Conservation (phyloP, 2,329 filamentous ascomycete genomes). For the Paraconiothyrium sp. region DNA sequence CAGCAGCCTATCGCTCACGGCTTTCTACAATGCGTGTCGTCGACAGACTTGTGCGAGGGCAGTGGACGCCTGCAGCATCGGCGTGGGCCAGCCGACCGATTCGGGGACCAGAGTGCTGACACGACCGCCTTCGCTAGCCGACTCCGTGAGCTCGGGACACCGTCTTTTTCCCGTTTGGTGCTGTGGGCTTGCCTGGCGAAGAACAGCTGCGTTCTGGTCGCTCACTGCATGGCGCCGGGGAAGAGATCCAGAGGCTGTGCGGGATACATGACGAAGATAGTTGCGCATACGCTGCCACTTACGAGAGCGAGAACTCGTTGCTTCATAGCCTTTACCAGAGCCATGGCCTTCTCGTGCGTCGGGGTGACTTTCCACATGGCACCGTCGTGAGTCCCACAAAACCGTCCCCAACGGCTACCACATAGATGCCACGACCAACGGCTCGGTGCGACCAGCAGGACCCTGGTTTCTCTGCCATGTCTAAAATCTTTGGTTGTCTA, state of each 20-base stretch:
- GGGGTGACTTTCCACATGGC: neutral
- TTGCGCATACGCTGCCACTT: neutral
- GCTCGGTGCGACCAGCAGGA: neutral
- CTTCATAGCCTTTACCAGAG: neutral
- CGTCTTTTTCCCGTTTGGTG: neutral
- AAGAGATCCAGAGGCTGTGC: neutral
- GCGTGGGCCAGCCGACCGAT: neutral
- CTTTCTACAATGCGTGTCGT: neutral
- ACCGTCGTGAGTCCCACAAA: neutral
- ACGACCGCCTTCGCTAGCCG: conserved; percentile 5
- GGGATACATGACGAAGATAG: conserved; percentile 2
- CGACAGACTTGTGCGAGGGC: neutral
- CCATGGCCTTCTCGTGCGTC: neutral
- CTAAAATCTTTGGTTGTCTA: neutral
- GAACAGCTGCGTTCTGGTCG: neutral
- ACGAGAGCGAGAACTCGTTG: neutral
- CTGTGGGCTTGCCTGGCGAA: conserved; percentile 1
- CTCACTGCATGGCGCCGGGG: neutral
- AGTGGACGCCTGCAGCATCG: neutral
- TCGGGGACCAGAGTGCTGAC: conserved; percentile 13
- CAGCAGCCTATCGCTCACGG: neutral
- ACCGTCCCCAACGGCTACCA: neutral
- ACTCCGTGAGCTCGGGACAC: conserved; percentile 1
- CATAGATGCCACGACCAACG: neutral
- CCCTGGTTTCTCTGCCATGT: neutral